phyloP scores from a whole-genome alignment of 768 basidiomycete genomes.

The Suillus ampliporus region DNA sequence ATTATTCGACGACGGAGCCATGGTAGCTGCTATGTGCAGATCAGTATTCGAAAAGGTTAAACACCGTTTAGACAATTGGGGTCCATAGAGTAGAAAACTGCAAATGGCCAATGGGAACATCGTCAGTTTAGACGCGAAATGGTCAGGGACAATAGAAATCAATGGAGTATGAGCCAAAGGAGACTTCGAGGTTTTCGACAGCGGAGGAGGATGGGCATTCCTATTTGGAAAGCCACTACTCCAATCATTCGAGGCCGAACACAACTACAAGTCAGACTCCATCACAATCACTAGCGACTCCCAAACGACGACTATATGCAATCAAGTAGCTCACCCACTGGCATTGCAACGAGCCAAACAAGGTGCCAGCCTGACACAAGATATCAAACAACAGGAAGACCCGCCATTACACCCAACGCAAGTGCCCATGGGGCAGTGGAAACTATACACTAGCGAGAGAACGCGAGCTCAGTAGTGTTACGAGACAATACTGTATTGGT shows the following conservation, averaged over 20 bases:
- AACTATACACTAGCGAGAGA: no score
- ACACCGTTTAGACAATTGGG: constrained; percentile 14
- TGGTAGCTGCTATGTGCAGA: constrained; percentile 33
- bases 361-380: not conserved
- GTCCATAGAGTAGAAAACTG: constrained; percentile 24
- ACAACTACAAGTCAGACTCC: constrained; percentile 28
- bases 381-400: not conserved
- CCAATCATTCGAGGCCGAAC: constrained; percentile 24
- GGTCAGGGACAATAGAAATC: constrained; percentile 13
- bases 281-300: not conserved
- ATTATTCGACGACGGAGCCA: constrained; percentile 36
- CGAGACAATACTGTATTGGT: no score
- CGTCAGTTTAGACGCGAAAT: constrained; percentile 12
- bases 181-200: no score
- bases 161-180: not conserved
- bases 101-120: constrained; percentile 39
- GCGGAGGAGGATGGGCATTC: constrained; percentile 34
- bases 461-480: no score
- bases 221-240: constrained; percentile 38
- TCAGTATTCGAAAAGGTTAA: constrained; percentile 7
- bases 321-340: not conserved
- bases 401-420: no score
- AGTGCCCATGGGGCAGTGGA: no score
- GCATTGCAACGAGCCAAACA: not conserved
- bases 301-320: not conserved